A percentile compares a stretch with the other conserved stretches of the same genome.
Evolutionary conservation across 495 filamentous ascomycete species (phyloP).

Genomic region (Corynascus novoguineensis): DNA sequence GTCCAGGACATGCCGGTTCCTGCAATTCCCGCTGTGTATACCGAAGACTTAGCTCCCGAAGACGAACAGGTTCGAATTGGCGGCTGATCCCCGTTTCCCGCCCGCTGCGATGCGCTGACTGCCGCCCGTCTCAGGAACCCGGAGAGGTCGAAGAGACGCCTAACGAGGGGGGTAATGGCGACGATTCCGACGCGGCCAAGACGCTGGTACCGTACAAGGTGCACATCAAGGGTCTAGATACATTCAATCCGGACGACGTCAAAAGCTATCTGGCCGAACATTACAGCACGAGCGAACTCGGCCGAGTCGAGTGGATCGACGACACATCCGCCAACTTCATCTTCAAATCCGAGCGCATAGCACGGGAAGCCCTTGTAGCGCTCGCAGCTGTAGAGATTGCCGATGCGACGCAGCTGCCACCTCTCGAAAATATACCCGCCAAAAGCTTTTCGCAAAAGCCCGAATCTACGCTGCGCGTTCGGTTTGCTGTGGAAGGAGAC

Average conservation of each 20-base stretch:
- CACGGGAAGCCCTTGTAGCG: slow-evolving; percentile 62
- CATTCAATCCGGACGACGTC: slow-evolving; percentile 71
- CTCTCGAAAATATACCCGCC: slow-evolving; percentile 52
- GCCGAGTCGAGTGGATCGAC: slow-evolving; percentile 86
- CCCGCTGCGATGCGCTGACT: not conserved
- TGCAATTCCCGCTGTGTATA: slow-evolving; percentile 41
- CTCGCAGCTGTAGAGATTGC: slow-evolving; percentile 46
- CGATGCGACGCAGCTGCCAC: slow-evolving; percentile 42
- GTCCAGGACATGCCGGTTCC: slow-evolving; percentile 32
- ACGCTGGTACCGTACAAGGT: slow-evolving; percentile 57
- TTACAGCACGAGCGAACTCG: slow-evolving; percentile 48
- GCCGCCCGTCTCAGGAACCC: slow-evolving; percentile 28
- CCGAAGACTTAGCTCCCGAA: slow-evolving; percentile 37
- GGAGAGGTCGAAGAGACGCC: slow-evolving; percentile 31
- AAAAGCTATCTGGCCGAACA: slow-evolving; percentile 63
- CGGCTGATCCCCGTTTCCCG: not conserved
- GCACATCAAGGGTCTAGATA: slow-evolving; percentile 76
- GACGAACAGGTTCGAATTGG: slow-evolving; percentile 33
- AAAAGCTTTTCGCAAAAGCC: slow-evolving; percentile 61
- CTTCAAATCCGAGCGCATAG: slow-evolving; percentile 62
- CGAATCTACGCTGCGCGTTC: slow-evolving; percentile 62
- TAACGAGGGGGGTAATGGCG: slow-evolving; percentile 21
- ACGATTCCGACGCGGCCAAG: slow-evolving; percentile 24
- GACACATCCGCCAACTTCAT: slow-evolving; percentile 84
- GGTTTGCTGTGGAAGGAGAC: slow-evolving; percentile 69